Evolutionary conservation across 495 filamentous ascomycete genomes (phyloP).

Genomic region (Aspergillus indologenus): DNA sequence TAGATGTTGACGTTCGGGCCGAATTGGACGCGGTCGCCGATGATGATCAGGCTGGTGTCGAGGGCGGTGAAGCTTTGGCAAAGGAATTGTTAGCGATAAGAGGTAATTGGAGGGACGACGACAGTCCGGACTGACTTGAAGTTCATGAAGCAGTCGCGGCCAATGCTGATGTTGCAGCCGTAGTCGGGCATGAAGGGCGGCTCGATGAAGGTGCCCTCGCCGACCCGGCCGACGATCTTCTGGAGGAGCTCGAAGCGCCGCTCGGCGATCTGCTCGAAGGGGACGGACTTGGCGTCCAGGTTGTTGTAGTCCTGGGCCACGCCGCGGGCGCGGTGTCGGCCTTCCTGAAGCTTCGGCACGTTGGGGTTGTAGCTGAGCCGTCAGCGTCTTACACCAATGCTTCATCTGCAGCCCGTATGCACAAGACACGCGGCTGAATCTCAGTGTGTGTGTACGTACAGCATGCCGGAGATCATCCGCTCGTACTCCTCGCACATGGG

Average conservation of each 20-base stretch:
- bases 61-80: constrained; percentile 57
- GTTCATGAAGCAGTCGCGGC: constrained; percentile 50
- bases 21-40: constrained; percentile 72
- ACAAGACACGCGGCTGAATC: no score
- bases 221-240: constrained; percentile 43
- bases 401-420: no score
- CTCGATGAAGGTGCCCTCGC: constrained; percentile 46
- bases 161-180: constrained; percentile 52
- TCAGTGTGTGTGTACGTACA: constrained; percentile 31
- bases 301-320: constrained; percentile 47
- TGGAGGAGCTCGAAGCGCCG: constrained; percentile 35
- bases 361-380: constrained; percentile 41
- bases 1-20: constrained; percentile 71
- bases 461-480: constrained; percentile 51
- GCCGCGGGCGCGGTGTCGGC: constrained; percentile 44
- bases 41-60: constrained; percentile 69
- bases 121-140: constrained; percentile 50
- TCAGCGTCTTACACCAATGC: constrained; percentile 1
- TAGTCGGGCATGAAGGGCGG: constrained; percentile 54
- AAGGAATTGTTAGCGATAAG: neutral
- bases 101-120: no score
- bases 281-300: constrained; percentile 38
- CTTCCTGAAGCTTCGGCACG: constrained; percentile 38
- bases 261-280: constrained; percentile 34
- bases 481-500: constrained; percentile 45